Percentiles rank a stretch among this genome's conserved stretches.
phyloP scores from a whole-genome alignment of 768 basidiomycete genomes.

The Candolleomyces aberdarensis region DNA sequence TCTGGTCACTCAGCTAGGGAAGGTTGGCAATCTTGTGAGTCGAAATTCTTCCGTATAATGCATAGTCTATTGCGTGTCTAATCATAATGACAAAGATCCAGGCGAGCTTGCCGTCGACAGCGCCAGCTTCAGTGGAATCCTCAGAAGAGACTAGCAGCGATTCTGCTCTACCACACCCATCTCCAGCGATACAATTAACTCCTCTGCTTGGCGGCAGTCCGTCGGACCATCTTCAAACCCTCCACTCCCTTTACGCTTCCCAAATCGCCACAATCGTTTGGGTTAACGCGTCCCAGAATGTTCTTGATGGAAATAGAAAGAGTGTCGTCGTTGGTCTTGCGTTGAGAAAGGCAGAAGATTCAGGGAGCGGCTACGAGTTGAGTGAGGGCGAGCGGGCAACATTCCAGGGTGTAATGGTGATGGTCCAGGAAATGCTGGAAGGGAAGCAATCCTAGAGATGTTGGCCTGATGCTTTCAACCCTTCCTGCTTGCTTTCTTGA shows the following conservation, averaged over 20 bases:
- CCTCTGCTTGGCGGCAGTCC: conserved; percentile 75
- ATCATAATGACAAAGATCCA: conserved; percentile 64
- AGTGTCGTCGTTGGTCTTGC: conserved; percentile 78
- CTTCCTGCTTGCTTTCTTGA: conserved; percentile 22
- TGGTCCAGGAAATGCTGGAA: conserved; percentile 36
- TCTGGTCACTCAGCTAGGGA: conserved; percentile 87
- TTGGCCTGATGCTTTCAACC: conserved; percentile 25
- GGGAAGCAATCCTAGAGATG: conserved; percentile 2
- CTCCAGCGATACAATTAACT: conserved; percentile 71
- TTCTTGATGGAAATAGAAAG: conserved; percentile 42
- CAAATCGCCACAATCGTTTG: conserved; percentile 88
- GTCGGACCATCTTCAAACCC: conserved; percentile 61
- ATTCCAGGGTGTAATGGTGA: conserved; percentile 50
- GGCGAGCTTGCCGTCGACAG: conserved; percentile 67
- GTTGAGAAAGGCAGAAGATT: conserved; percentile 38
- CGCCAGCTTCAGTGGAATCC: conserved; percentile 41
- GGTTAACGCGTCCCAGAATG: conserved; percentile 43
- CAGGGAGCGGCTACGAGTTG: conserved; percentile 22
- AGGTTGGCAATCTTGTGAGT: conserved; percentile 82
- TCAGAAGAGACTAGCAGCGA: conserved; percentile 32
- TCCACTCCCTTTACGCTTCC: conserved; percentile 79
- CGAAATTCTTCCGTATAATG: not conserved
- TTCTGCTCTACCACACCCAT: conserved; percentile 51
- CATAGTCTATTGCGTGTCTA: conserved; percentile 1
- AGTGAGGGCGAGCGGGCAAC: conserved; percentile 38